Conservation (phyloP, 805 yeast genomes). For the Wickerhamomyces hampshirensis region DNA sequence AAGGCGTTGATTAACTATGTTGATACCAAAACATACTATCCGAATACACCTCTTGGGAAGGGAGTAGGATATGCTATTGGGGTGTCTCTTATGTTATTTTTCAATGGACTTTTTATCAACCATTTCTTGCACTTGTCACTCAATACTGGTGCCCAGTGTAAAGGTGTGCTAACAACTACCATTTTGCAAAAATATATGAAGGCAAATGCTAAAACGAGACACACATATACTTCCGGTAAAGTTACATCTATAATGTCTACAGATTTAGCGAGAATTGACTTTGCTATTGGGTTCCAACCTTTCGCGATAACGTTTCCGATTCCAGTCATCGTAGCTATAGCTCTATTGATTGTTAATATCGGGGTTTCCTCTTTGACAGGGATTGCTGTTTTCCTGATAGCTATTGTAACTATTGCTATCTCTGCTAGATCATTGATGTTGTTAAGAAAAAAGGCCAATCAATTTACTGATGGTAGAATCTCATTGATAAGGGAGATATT, state of each 20-base stretch:
- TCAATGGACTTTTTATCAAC: conserved; percentile 37
- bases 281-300: conserved; percentile 59
- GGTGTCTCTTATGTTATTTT: conserved; percentile 38
- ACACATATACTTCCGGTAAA: conserved; percentile 52
- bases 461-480: conserved; percentile 61
- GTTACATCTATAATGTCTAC: conserved; percentile 74
- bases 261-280: conserved; percentile 69
- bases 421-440: conserved; percentile 44
- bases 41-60: conserved; percentile 31
- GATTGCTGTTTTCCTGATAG: conserved; percentile 45
- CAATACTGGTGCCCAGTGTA: conserved; percentile 60
- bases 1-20: conserved; percentile 53
- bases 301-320: conserved; percentile 51
- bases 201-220: conserved; percentile 48
- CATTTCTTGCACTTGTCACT: conserved; percentile 49
- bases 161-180: conserved; percentile 62
- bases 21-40: conserved; percentile 35
- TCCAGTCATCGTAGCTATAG: conserved; percentile 60
- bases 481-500: conserved; percentile 56
- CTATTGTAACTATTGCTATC: conserved; percentile 40
- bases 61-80: conserved; percentile 65
- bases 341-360: conserved; percentile 55
- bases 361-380: conserved; percentile 72
- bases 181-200: conserved; percentile 59
- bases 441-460: conserved; percentile 50